phyloP scores from a whole-genome alignment of 2,329 filamentous ascomycete species.

The Sporothrix euskadiensis region DNA sequence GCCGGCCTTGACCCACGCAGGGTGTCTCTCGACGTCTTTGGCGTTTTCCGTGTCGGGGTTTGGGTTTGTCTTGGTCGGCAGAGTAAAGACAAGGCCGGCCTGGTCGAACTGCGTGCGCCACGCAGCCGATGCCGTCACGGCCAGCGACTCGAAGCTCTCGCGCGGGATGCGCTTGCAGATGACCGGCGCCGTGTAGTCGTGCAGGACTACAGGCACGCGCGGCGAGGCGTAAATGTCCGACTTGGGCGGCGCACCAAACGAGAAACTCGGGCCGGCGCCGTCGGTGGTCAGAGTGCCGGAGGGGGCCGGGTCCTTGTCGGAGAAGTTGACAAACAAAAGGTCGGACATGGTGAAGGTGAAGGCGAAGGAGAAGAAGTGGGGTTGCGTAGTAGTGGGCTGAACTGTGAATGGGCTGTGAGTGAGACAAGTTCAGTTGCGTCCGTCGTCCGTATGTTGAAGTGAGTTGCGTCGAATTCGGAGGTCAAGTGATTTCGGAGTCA shows the following conservation, averaged over 20 bases:
- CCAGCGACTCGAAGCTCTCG: slow-evolving; percentile 23
- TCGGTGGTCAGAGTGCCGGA: slow-evolving; percentile 13
- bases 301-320: slow-evolving; percentile 6
- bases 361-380: not conserved
- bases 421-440: not conserved
- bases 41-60: slow-evolving; percentile 20
- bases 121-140: slow-evolving; percentile 22
- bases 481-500: not conserved
- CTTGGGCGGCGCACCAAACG: slow-evolving; percentile 28
- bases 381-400: not conserved
- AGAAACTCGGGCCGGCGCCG: slow-evolving; percentile 18
- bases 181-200: slow-evolving; percentile 28
- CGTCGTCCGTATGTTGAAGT: not conserved
- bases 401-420: not conserved
- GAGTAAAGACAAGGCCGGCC: slow-evolving; percentile 28
- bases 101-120: slow-evolving; percentile 32
- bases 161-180: slow-evolving; percentile 24
- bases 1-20: slow-evolving; percentile 33
- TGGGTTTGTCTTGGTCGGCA: slow-evolving; percentile 27
- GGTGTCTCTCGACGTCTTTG: slow-evolving; percentile 8
- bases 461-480: not conserved
- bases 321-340: slow-evolving; percentile 20
- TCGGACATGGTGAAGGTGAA: not conserved
- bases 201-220: slow-evolving; percentile 9
- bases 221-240: slow-evolving; percentile 31